Conservation (phyloP, 805 yeast species). For the Hanseniaspora pseudoguilliermondii region DNA sequence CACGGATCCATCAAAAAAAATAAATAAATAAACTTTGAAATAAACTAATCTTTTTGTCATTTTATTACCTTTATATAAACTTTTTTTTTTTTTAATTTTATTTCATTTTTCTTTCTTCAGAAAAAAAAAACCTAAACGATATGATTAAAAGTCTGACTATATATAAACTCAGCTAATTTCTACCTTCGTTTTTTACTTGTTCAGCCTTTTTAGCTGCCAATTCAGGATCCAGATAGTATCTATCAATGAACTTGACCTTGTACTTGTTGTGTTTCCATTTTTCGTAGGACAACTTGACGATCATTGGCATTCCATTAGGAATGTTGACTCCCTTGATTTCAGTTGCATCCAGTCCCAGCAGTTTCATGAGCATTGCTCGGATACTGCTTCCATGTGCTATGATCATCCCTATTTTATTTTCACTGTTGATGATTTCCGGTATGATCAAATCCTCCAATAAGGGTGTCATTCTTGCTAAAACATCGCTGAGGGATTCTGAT, state of each 20-base stretch:
- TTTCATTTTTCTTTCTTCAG: too few relatives aligned
- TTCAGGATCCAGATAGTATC: conserved; percentile 68
- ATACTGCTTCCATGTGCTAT: conserved; percentile 78
- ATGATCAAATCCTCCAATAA: conserved; percentile 41
- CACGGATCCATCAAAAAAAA: background rate
- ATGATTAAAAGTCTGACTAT: too few relatives aligned
- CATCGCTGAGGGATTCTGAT: conserved; percentile 66
- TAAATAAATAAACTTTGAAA: too few relatives aligned
- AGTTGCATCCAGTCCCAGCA: conserved; percentile 52
- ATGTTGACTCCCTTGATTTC: conserved; percentile 64
- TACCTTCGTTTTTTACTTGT: conserved; percentile 66
- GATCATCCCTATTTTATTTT: conserved; percentile 46
- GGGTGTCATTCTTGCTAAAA: conserved; percentile 51
- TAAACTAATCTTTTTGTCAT: background rate
- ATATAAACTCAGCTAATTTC: conserved; percentile 19
- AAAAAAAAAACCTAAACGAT: too few relatives aligned
- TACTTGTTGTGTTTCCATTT: conserved; percentile 22
- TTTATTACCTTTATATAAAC: too few relatives aligned
- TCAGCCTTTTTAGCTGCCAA: conserved; percentile 68
- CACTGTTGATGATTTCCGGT: conserved; percentile 32
- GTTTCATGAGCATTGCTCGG: conserved; percentile 57
- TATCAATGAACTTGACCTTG: conserved; percentile 33
- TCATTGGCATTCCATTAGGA: conserved; percentile 75
- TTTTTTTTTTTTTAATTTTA: background rate
- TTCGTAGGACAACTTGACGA: conserved; percentile 37